phyloP scores from a whole-genome alignment of 2,329 filamentous ascomycete species.

The Pyricularia grisea region DNA sequence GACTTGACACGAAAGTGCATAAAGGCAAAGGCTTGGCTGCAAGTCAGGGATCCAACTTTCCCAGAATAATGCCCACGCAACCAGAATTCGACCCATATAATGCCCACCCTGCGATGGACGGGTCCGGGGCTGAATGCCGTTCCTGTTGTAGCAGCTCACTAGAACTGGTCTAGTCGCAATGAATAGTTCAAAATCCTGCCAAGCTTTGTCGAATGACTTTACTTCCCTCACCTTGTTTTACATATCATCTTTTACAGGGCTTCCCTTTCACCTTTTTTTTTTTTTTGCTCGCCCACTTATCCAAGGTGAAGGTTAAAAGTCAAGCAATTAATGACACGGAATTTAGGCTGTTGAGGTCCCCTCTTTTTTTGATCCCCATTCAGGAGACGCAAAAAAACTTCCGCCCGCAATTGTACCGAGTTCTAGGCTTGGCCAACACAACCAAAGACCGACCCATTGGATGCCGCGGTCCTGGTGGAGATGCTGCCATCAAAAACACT shows the following conservation, averaged over 20 bases:
- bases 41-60: neutral
- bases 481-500: neutral
- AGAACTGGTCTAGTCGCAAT: neutral
- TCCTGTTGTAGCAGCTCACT: neutral
- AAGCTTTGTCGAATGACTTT: neutral
- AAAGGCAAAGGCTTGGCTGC: too few species aligned
- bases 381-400: neutral
- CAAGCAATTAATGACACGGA: too few species aligned
- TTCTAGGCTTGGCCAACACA: neutral
- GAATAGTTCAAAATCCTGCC: neutral
- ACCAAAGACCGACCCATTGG: too few species aligned
- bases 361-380: neutral
- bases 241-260: neutral
- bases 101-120: neutral
- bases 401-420: neutral
- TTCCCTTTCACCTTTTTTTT: neutral
- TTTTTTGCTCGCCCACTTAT: neutral
- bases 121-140: neutral
- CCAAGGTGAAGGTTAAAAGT: too few species aligned
- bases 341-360: too few species aligned
- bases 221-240: neutral
- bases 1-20: neutral
- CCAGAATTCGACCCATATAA: neutral
- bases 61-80: neutral
- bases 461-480: neutral